phyloP scores from a whole-genome alignment of 768 basidiomycete genomes.

The Russula griseocarnosa region DNA sequence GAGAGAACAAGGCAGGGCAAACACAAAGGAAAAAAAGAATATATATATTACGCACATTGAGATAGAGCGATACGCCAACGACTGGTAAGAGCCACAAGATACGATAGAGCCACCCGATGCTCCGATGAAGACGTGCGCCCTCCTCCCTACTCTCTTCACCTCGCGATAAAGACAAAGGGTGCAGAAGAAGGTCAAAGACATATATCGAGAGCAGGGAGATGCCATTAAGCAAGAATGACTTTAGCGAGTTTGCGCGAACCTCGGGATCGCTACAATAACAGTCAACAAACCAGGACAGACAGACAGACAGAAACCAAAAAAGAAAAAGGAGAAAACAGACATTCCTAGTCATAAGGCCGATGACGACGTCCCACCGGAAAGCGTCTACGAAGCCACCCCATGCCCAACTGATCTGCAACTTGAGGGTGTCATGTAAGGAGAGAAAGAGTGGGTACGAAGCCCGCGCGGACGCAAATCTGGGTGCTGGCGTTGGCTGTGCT shows the following conservation, averaged over 20 bases:
- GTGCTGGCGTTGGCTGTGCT: not conserved
- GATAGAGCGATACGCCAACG: slow-evolving; percentile 69
- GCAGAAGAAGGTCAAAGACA: slow-evolving; percentile 67
- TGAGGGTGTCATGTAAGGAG: slow-evolving; percentile 53
- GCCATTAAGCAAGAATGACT: slow-evolving; percentile 68
- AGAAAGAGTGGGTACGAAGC: slow-evolving; percentile 67
- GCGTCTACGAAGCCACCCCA: slow-evolving; percentile 63
- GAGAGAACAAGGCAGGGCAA: not conserved
- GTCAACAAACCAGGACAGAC: not conserved
- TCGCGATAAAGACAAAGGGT: slow-evolving; percentile 66
- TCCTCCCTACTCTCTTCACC: slow-evolving; percentile 20
- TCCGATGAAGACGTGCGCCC: slow-evolving; percentile 51
- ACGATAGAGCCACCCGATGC: slow-evolving; percentile 74
- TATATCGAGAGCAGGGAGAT: slow-evolving; percentile 71
- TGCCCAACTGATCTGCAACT: slow-evolving; percentile 58
- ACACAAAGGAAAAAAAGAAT: not conserved
- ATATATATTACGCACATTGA: slow-evolving; percentile 61
- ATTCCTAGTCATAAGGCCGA: slow-evolving; percentile 56
- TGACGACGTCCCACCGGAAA: slow-evolving; percentile 65
- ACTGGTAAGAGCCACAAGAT: slow-evolving; percentile 77
- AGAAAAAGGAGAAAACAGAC: slow-evolving; percentile 19
- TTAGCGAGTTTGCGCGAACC: slow-evolving; percentile 68
- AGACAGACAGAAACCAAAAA: slow-evolving; percentile 4
- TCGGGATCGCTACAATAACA: slow-evolving; percentile 57
- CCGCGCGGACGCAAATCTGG: slow-evolving; percentile 36